Percentiles rank a stretch among this genome's conserved stretches.
These are phyloP conservation scores for Cornus florida DNA, from an alignment of 148 eudicot species.

Conservation along the genomic window DNA sequence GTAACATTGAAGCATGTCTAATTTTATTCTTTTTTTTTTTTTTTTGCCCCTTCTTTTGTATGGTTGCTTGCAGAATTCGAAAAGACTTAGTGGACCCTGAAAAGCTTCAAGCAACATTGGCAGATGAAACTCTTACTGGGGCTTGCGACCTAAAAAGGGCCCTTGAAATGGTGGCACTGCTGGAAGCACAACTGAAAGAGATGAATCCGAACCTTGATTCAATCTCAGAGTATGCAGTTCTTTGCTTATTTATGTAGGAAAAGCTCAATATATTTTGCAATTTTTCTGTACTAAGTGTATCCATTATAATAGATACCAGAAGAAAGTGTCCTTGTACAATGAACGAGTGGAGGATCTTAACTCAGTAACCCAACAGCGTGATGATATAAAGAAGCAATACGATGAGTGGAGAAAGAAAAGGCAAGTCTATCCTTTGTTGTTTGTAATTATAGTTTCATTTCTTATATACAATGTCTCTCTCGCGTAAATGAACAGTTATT, in stretches of 20 bases:
- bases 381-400: slow-evolving; percentile 81
- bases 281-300: background rate
- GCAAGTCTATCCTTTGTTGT: slow-evolving; percentile 30
- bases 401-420: slow-evolving; percentile 97
- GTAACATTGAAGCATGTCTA: background rate
- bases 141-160: slow-evolving; percentile 67
- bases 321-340: slow-evolving; percentile 69
- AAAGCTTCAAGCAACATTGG: slow-evolving; percentile 70
- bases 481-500: background rate
- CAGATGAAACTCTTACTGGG: slow-evolving; percentile 61
- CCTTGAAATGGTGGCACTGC: slow-evolving; percentile 77
- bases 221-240: slow-evolving; percentile 71
- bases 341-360: slow-evolving; percentile 91
- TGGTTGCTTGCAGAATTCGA: slow-evolving; percentile 55
- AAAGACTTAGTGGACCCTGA: slow-evolving; percentile 85
- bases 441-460: background rate
- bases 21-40: background rate
- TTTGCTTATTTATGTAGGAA: background rate
- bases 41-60: background rate
- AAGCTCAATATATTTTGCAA: background rate
- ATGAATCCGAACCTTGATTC: slow-evolving; percentile 98
- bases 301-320: slow-evolving; percentile 55
- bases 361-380: slow-evolving; percentile 74
- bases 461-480: background rate
- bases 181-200: slow-evolving; percentile 96